Evolutionary conservation across 2,329 filamentous ascomycete genomes (phyloP).

Genomic region (Didymellaceae sp.): DNA sequence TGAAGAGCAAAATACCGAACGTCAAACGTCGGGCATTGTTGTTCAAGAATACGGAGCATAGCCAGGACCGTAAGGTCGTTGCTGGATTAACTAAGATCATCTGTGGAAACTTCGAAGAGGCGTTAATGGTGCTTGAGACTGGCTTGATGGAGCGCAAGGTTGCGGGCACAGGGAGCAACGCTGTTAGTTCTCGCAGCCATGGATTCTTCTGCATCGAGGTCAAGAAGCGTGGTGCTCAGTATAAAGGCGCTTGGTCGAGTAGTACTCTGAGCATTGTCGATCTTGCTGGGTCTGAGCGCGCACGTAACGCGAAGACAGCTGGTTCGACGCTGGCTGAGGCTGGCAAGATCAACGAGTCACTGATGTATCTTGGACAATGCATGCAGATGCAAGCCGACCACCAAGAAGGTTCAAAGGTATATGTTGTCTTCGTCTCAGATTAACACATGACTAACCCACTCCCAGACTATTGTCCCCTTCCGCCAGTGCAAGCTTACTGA

Average conservation of each 20-base stretch:
- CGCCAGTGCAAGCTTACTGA: slow-evolving; percentile 62
- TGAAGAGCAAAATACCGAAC: slow-evolving; percentile 59
- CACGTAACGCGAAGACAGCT: slow-evolving; percentile 90
- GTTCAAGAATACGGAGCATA: slow-evolving; percentile 90
- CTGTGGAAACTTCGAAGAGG: slow-evolving; percentile 81
- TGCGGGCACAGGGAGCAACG: slow-evolving; percentile 90
- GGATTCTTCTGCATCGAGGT: slow-evolving; percentile 97
- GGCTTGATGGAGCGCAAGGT: slow-evolving; percentile 86
- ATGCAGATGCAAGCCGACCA: slow-evolving; percentile 91
- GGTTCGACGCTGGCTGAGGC: slow-evolving; percentile 92
- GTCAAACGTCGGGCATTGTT: slow-evolving; percentile 77
- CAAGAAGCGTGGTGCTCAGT: slow-evolving; percentile 73
- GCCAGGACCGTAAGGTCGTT: slow-evolving; percentile 91
- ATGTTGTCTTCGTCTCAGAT: background rate
- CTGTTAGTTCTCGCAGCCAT: slow-evolving; percentile 88
- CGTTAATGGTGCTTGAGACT: slow-evolving; percentile 86
- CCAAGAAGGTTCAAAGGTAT: slow-evolving; percentile 74
- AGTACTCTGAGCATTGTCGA: slow-evolving; percentile 88
- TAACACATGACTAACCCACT: slow-evolving; percentile 21
- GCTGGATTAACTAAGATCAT: slow-evolving; percentile 90
- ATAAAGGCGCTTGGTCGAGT: slow-evolving; percentile 71
- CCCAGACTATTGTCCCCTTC: slow-evolving; percentile 72
- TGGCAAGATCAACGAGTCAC: slow-evolving; percentile 96
- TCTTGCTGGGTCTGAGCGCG: slow-evolving; percentile 91
- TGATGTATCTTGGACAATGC: slow-evolving; percentile 98